These are phyloP conservation scores for Tylopilus sp. DNA, from an alignment of 768 basidiomycete species.

Conservation along the genomic window DNA sequence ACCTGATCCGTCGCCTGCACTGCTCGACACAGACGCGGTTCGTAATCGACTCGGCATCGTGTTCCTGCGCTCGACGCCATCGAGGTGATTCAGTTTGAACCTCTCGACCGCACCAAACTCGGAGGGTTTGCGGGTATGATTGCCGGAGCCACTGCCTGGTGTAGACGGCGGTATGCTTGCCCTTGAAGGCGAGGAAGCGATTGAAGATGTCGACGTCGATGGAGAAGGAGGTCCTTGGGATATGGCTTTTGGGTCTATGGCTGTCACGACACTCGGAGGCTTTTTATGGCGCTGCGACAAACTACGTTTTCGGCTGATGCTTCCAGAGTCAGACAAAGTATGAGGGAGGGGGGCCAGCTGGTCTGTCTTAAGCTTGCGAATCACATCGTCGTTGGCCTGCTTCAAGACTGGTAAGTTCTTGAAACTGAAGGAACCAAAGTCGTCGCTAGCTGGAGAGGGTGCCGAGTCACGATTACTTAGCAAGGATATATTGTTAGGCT, in stretches of 20 bases:
- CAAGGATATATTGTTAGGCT: slow-evolving; percentile 19
- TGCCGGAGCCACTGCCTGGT: slow-evolving; percentile 53
- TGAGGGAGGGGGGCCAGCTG: slow-evolving; percentile 78
- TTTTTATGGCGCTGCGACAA: slow-evolving; percentile 79
- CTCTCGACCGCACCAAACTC: slow-evolving; percentile 86
- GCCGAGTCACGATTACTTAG: slow-evolving; percentile 40
- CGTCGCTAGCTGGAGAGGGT: slow-evolving; percentile 66
- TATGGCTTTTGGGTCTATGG: slow-evolving; percentile 56
- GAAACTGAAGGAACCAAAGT: slow-evolving; percentile 98
- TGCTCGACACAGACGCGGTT: slow-evolving; percentile 84
- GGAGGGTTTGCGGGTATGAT: slow-evolving; percentile 80
- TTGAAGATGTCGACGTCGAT: slow-evolving; percentile 86
- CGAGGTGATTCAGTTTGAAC: slow-evolving; percentile 81
- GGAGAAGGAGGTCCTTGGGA: slow-evolving; percentile 86
- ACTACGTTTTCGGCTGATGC: slow-evolving; percentile 65
- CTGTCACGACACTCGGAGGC: slow-evolving; percentile 74
- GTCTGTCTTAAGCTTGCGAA: slow-evolving; percentile 91
- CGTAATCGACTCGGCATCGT: slow-evolving; percentile 87
- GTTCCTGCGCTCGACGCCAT: slow-evolving; percentile 70
- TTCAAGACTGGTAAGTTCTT: slow-evolving; percentile 95
- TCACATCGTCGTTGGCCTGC: slow-evolving; percentile 97
- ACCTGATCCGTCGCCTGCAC: slow-evolving; percentile 72
- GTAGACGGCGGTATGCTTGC: slow-evolving; percentile 69
- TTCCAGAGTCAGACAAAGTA: slow-evolving; percentile 61
- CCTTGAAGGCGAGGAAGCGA: slow-evolving; percentile 85